A percentile compares a stretch with the other conserved stretches of the same genome.
These are phyloP conservation scores for Nothophaeocryptopus gaeumannii DNA, from an alignment of 2,329 filamentous ascomycete genomes.

Conservation along the genomic window DNA sequence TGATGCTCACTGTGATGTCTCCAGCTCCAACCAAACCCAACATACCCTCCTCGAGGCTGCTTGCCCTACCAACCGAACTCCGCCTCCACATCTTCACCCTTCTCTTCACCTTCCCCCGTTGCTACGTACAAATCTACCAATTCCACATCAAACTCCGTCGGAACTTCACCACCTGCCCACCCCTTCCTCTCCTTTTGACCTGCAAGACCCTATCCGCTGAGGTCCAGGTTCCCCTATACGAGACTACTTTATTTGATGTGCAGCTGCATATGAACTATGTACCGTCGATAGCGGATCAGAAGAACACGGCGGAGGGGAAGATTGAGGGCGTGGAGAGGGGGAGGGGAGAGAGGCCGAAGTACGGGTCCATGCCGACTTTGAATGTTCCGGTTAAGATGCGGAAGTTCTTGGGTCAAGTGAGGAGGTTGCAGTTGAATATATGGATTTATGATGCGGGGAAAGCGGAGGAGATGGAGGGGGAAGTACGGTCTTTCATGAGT, in stretches of 20 bases:
- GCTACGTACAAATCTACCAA: conserved; percentile 3
- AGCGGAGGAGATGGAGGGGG: background rate
- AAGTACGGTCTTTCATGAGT: background rate
- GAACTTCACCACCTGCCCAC: background rate
- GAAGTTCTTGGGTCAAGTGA: background rate
- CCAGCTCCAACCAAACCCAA: too few species aligned
- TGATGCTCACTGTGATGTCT: too few species aligned
- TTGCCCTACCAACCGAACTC: background rate
- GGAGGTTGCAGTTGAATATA: background rate
- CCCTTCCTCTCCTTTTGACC: background rate
- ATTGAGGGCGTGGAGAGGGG: too few species aligned
- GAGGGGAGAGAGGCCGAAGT: background rate
- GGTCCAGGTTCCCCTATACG: conserved; percentile 2
- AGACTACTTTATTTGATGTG: background rate
- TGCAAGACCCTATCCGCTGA: background rate
- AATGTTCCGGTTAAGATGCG: background rate
- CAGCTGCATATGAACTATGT: conserved; percentile 4
- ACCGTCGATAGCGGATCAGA: background rate
- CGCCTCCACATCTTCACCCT: background rate
- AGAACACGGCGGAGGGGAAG: too few species aligned
- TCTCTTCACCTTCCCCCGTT: background rate
- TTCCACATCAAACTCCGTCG: background rate
- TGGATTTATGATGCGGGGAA: background rate
- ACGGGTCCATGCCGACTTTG: background rate
- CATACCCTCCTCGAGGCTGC: too few species aligned